A percentile compares a stretch with the other conserved stretches of the same genome.
Conservation (phyloP, 441 rosid genomes). For the Arabidopsis lyrata region DNA sequence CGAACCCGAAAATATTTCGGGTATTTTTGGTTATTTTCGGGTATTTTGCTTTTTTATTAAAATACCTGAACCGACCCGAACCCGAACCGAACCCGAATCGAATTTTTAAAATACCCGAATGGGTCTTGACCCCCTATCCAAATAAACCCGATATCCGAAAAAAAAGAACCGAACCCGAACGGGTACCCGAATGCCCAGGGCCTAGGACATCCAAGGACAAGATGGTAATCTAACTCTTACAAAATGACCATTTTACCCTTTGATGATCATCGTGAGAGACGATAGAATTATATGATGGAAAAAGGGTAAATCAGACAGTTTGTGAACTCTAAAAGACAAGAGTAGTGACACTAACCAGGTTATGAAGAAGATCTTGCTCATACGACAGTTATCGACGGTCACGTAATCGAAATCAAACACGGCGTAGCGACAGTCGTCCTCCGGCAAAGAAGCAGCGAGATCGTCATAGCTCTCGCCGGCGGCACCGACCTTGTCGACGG, state of each 20-base stretch:
- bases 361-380: conserved; percentile 97
- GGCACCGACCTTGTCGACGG: conserved; percentile 87
- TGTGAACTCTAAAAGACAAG: not conserved
- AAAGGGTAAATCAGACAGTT: not conserved
- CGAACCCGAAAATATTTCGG: too few relatives aligned
- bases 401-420: conserved; percentile 93
- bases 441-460: conserved; percentile 77
- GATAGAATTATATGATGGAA: not conserved
- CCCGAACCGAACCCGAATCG: too few relatives aligned
- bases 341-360: conserved; percentile 62
- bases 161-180: too few relatives aligned
- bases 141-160: too few relatives aligned
- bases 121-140: too few relatives aligned
- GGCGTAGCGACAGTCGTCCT: conserved; percentile 85
- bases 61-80: too few relatives aligned
- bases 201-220: not conserved
- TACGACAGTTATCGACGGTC: conserved; percentile 86
- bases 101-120: too few relatives aligned
- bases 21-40: too few relatives aligned
- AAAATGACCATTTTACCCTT: not conserved
- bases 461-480: conserved; percentile 74
- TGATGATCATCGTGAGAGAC: not conserved
- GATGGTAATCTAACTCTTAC: accelerated
- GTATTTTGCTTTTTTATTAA: too few relatives aligned
- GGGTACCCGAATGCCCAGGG: too few relatives aligned